Evolutionary conservation across 108 stramenopile species (phyloP), one percentile per base, ranked within the genome.

Genomic region (Fistulifera solaris): DNA sequence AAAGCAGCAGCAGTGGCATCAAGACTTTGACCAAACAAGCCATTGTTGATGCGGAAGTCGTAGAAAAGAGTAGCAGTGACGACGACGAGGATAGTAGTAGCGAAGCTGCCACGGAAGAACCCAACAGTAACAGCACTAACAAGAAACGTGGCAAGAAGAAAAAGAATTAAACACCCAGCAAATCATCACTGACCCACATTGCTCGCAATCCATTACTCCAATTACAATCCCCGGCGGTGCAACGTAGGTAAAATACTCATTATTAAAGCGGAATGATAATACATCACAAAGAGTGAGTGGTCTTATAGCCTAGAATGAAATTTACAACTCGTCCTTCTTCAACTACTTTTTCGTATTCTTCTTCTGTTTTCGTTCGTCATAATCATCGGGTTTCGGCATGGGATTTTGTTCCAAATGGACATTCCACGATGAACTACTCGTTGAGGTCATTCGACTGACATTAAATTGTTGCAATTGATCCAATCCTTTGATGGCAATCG

Each of bases 371-470:
- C 61, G 42, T 23, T 71, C 70, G 0, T 60, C 52, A 41, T 66
- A 70, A 25, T 56, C 58, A 19, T 59, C 68, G 16, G 78, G 85
- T 55, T 83, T 84, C 11, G 88, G 88, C 61, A 89, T 83, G 23
- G 88, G 88, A 75, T 89, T 89, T 56, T 86, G 81, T 62, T 89
- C 84, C 47, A 89, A 55, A 17, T 68, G 65, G 13, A 90, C 83
- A 40, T 70, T 67, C 81, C 84, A 90, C n/a, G n/a, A n/a, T n/a
- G n/a, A n/a, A n/a, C n/a, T n/a, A n/a, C n/a, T n/a, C n/a, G n/a
- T n/a, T n/a, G n/a, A n/a, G n/a, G n/a, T 71, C 57, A 74, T 59
- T 19, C 31, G 38, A 45, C 54, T 52, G 7, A 56, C 40, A 65
- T 90, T 83, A 54, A 78, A 90, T 74, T 86, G 83, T 48, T 63